These are phyloP conservation scores for Guadua angustifolia DNA, from an alignment of 176 grass and related monocot species.

Conservation along the genomic window DNA sequence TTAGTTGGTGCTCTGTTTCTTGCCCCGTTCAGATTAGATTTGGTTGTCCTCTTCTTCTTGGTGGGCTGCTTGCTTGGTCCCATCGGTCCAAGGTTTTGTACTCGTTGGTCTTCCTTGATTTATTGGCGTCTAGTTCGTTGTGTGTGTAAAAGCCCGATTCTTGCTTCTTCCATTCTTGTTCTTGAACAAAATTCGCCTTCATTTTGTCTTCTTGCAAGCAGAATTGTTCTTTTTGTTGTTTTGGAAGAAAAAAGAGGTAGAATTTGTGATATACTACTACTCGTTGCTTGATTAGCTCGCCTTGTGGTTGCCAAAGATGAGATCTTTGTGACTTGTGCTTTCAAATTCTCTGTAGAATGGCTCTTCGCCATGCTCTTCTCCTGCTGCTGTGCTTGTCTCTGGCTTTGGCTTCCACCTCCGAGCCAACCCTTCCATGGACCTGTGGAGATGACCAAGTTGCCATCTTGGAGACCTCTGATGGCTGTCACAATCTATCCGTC, in stretches of 20 bases:
- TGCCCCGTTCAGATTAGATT: slow-evolving; percentile 37
- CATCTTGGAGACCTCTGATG: slow-evolving; percentile 50
- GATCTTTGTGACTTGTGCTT: slow-evolving; percentile 24
- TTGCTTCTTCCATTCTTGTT: neutral
- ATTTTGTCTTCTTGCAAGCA: slow-evolving; percentile 10
- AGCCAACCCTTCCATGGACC: slow-evolving; percentile 42
- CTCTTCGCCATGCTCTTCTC: slow-evolving; percentile 46
- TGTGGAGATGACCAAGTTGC: slow-evolving; percentile 67
- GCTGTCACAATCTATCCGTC: slow-evolving; percentile 55
- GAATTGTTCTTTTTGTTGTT: neutral
- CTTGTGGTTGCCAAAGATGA: slow-evolving; percentile 9
- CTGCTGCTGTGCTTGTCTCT: slow-evolving; percentile 47
- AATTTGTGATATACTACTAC: neutral
- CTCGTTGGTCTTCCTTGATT: slow-evolving; percentile 2
- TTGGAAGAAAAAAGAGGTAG: neutral
- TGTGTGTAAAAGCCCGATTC: slow-evolving; percentile 1
- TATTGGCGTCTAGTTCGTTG: slow-evolving; percentile 15
- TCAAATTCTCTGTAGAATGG: slow-evolving; percentile 14
- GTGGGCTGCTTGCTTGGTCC: neutral
- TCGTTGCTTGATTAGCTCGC: neutral
- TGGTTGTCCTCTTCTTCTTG: slow-evolving; percentile 28
- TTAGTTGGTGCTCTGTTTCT: slow-evolving; percentile 15
- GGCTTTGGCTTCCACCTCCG: slow-evolving; percentile 40
- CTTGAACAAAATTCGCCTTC: neutral
- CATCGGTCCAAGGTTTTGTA: slow-evolving; percentile 19